phyloP scores from a whole-genome alignment of 768 basidiomycete species.

The Tricholoma matsutake region DNA sequence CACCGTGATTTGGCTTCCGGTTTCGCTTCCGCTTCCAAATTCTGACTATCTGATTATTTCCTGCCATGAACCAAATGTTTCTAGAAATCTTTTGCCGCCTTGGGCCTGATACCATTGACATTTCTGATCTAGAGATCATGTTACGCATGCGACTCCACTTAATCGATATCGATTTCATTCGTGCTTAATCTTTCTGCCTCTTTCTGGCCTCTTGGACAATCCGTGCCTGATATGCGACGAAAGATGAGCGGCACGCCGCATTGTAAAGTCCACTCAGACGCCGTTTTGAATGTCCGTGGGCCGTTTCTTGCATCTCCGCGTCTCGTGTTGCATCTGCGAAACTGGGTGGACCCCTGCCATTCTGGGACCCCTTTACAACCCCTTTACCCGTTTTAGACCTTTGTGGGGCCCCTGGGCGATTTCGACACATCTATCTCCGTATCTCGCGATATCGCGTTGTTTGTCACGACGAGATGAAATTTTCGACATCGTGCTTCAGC shows the following conservation, averaged over 20 bases:
- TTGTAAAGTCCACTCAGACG: neutral
- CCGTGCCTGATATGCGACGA: neutral
- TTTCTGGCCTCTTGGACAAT: no score
- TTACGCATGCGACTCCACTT: no score
- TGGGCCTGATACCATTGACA: no score
- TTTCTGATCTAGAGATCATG: no score
- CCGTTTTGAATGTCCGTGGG: neutral
- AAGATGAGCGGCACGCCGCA: neutral
- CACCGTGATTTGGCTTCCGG: no score
- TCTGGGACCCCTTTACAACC: neutral
- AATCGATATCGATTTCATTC: neutral
- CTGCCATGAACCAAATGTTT: no score
- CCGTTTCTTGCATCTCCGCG: neutral
- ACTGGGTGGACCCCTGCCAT: neutral
- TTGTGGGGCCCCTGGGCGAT: neutral
- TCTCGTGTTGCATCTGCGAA: neutral
- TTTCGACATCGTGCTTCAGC: neutral
- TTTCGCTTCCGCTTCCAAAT: neutral
- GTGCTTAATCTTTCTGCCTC: neutral
- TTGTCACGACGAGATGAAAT: neutral
- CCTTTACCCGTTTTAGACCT: neutral
- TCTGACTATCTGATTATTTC: neutral
- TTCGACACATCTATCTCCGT: neutral
- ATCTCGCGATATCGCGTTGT: neutral
- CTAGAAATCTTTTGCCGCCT: no score